phyloP scores from a whole-genome alignment of 2,329 filamentous ascomycete genomes.

The Claviceps sp. region DNA sequence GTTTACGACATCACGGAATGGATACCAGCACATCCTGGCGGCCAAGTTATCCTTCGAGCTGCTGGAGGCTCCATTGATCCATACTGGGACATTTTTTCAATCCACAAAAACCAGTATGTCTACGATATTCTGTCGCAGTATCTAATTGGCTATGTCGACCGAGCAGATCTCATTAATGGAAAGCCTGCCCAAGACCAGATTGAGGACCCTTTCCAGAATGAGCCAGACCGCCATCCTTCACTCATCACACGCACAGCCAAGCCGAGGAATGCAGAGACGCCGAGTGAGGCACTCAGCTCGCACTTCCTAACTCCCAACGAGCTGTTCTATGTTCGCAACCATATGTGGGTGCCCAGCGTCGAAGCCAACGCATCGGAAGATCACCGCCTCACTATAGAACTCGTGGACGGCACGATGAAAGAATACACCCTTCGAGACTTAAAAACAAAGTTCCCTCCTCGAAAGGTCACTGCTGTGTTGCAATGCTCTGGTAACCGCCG shows the following conservation, averaged over 20 bases:
- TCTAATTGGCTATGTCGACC: constrained; percentile 47
- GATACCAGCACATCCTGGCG: constrained; percentile 51
- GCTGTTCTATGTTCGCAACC: constrained; percentile 47
- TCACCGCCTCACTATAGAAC: constrained; percentile 39
- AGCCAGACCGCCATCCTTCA: constrained; percentile 37
- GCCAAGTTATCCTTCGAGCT: constrained; percentile 53
- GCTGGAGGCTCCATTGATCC: constrained; percentile 51
- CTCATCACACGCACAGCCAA: constrained; percentile 38
- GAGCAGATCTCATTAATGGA: constrained; percentile 44
- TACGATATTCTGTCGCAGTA: constrained; percentile 52
- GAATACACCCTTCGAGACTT: constrained; percentile 42
- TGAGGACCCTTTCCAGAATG: constrained; percentile 45
- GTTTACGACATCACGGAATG: constrained; percentile 62
- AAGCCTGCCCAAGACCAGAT: constrained; percentile 37
- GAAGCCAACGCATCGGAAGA: constrained; percentile 21
- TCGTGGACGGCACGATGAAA: constrained; percentile 38
- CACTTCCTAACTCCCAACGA: constrained; percentile 41
- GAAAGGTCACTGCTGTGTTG: constrained; percentile 39
- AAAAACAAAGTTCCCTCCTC: constrained; percentile 34
- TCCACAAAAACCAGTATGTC: constrained; percentile 53
- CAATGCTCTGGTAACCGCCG: constrained; percentile 50
- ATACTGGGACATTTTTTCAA: constrained; percentile 58
- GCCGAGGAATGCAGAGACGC: constrained; percentile 50
- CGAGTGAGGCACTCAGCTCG: constrained; percentile 30
- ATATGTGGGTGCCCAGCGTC: constrained; percentile 48